phyloP scores from a whole-genome alignment of 495 filamentous ascomycete genomes.

The Talaromyces thailandensis region DNA sequence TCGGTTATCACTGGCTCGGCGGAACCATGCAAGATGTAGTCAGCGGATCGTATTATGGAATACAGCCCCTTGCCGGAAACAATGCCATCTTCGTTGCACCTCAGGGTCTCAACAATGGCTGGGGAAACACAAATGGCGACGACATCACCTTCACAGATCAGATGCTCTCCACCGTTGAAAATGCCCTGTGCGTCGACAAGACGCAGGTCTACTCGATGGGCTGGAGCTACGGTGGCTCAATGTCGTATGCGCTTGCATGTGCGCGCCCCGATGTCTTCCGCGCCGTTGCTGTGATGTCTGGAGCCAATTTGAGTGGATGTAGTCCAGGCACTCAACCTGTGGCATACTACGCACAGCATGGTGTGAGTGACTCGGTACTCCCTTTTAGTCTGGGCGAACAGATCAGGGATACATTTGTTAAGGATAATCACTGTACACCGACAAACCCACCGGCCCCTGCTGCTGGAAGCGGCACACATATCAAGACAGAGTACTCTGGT shows the following conservation, averaged over 20 bases:
- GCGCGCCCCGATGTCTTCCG: slow-evolving; percentile 28
- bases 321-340: slow-evolving; percentile 26
- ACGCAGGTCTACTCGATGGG: slow-evolving; percentile 37
- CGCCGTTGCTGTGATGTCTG: slow-evolving; percentile 36
- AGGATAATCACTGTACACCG: slow-evolving; percentile 27
- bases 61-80: slow-evolving; percentile 24
- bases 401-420: slow-evolving; percentile 28
- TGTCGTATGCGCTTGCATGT: slow-evolving; percentile 39
- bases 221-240: slow-evolving; percentile 41
- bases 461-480: slow-evolving; percentile 7
- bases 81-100: slow-evolving; percentile 32
- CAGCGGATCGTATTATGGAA: slow-evolving; percentile 29
- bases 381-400: slow-evolving; percentile 22
- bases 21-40: slow-evolving; percentile 27
- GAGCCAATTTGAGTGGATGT: slow-evolving; percentile 31
- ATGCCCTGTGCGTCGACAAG: slow-evolving; percentile 35
- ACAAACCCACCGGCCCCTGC: slow-evolving; percentile 5
- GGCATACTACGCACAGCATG: slow-evolving; percentile 37
- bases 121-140: slow-evolving; percentile 33
- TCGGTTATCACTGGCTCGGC: slow-evolving; percentile 29
- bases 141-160: slow-evolving; percentile 33
- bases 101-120: slow-evolving; percentile 32
- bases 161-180: slow-evolving; percentile 26
- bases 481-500: slow-evolving; percentile 8
- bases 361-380: slow-evolving; percentile 27